Base-by-base conservation (phyloP, 352 stramenopile species). In the Saprolegnia diclina region DNA sequence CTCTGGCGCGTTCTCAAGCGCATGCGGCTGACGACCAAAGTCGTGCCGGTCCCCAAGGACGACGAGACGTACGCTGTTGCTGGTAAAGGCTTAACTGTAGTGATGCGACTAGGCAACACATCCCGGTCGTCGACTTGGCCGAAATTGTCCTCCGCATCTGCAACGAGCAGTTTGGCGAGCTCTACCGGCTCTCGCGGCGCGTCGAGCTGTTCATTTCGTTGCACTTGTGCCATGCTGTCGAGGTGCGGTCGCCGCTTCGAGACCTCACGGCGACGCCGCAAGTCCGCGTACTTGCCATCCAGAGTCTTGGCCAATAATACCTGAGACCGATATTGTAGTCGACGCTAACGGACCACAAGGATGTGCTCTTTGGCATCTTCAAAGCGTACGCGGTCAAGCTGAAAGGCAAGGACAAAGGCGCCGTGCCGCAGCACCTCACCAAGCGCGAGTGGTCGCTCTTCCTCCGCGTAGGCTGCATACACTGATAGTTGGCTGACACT, bases 301-400 rank as follows among this genome's bases (percentile, higher is more conserved):
- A n/a, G n/a, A n/a, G n/a, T n/a, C n/a, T n/a, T n/a, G n/a, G n/a
- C n/a, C n/a, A n/a, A n/a, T n/a, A n/a, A n/a, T n/a, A n/a, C n/a
- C n/a, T n/a, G n/a, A n/a, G n/a, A n/a, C n/a, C n/a, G n/a, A n/a
- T n/a, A n/a, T n/a, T n/a, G 22, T 52, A 87, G 71, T 76, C 77
- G 19, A 76, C 73, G 18, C 76, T 91, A n/a, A 53, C 45, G 0
- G 83, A 88, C 56, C 80, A 89, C 42, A 71, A 74, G 0, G 77
- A 82, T 53, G 85, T 76, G 18, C 79, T 90, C 18, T 77, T 79
- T 4, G 82, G 77, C 61, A 87, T 91, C 45, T 91, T 91, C 37
- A 82, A 82, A n/a, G 77, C 81, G 16, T 90, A 90, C 54, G 89
- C 78, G 40, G 80, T 80, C 13, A 90, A 89, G 26, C 80, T 89